These are phyloP conservation scores for Penicillium brevicompactum DNA, from an alignment of 2,329 filamentous ascomycete species.

Conservation along the genomic window DNA sequence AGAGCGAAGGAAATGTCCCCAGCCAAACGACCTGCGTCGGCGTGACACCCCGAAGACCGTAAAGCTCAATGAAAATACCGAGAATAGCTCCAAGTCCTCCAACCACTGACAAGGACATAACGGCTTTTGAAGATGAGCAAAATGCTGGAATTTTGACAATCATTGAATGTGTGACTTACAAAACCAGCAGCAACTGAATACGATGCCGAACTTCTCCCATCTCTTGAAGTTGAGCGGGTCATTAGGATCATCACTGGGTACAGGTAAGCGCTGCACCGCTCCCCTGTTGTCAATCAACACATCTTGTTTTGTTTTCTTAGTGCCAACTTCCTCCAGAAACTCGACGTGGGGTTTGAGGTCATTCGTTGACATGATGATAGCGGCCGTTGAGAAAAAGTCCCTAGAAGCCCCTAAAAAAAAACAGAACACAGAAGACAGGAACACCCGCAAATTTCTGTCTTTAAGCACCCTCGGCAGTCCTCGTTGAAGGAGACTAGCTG, in stretches of 20 bases:
- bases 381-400: not conserved
- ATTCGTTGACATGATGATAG: not conserved
- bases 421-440: not conserved
- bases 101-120: conserved; percentile 30
- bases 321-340: conserved; percentile 17
- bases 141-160: not conserved
- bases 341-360: conserved; percentile 15
- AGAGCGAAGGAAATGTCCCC: conserved; percentile 42
- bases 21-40: conserved; percentile 36
- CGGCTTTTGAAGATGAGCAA: conserved; percentile 9
- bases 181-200: conserved; percentile 32
- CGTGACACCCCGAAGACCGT: conserved; percentile 28
- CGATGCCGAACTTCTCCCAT: conserved; percentile 27
- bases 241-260: conserved; percentile 29
- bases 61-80: conserved; percentile 35
- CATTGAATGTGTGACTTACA: conserved; percentile 11
- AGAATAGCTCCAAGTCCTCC: conserved; percentile 36
- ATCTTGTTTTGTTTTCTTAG: not conserved
- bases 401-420: not conserved
- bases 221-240: conserved; percentile 27
- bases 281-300: conserved; percentile 23
- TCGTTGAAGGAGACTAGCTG: not conserved
- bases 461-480: not conserved
- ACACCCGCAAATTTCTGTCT: not conserved
- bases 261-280: conserved; percentile 22